These are phyloP conservation scores for Cairneyella variabilis DNA, from an alignment of 495 filamentous ascomycete genomes.

Conservation along the genomic window DNA sequence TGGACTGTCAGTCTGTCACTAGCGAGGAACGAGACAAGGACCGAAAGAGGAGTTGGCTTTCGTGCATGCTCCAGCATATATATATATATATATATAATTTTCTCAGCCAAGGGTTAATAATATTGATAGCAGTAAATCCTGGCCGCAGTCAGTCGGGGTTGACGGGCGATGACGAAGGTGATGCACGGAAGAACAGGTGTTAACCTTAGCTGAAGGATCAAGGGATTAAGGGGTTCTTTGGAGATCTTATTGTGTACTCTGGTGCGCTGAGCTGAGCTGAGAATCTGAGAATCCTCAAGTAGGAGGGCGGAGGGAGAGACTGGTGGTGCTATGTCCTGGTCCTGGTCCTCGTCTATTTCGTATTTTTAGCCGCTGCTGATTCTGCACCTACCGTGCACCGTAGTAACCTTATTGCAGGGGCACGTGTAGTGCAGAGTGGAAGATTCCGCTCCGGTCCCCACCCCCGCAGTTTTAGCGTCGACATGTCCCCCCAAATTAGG, in stretches of 20 bases:
- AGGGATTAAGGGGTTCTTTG: neutral
- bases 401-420: neutral
- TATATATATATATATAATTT: neutral
- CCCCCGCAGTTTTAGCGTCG: conserved; percentile 1
- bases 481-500: conserved; percentile 9
- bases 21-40: conserved; percentile 3
- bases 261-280: neutral
- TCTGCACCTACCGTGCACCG: neutral
- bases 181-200: neutral
- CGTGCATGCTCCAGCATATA: neutral
- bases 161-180: neutral
- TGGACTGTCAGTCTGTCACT: neutral
- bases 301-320: neutral
- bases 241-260: neutral
- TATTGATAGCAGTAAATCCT: too few species aligned
- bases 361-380: neutral
- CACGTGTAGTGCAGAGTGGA: neutral
- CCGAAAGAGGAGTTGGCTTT: neutral
- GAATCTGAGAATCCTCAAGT: neutral
- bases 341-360: neutral
- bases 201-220: neutral
- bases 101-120: neutral
- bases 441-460: too few species aligned
- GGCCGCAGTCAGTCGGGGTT: neutral
- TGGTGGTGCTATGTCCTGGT: neutral